phyloP scores from a whole-genome alignment of 106 monocot genomes.

The Posidonia australis region DNA sequence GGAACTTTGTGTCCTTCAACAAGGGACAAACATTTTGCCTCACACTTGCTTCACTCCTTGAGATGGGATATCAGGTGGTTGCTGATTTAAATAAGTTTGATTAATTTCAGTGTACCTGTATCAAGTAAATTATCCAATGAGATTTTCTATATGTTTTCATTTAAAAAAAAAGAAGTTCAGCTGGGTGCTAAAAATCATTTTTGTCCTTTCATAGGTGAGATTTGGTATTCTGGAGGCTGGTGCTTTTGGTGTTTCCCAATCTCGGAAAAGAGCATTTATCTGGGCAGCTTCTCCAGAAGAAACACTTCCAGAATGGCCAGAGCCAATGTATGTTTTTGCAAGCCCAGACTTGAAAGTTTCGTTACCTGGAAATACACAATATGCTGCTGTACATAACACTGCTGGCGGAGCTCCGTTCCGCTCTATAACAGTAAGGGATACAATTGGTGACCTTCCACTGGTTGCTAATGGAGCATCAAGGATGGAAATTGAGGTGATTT shows the following conservation, averaged over 20 bases:
- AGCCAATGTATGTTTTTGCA: conserved; percentile 97
- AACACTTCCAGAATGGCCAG: conserved; percentile 93
- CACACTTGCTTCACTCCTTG: conserved; percentile 87
- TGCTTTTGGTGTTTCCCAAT: conserved; percentile 92
- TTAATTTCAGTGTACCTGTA: neutral
- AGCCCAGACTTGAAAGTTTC: conserved; percentile 73
- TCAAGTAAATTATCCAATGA: too few relatives aligned
- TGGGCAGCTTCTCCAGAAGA: conserved; percentile 97
- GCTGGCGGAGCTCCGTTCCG: conserved; percentile 88
- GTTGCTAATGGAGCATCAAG: conserved; percentile 72
- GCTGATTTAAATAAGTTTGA: neutral
- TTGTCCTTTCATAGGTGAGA: conserved; percentile 51
- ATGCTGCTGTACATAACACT: conserved; percentile 76
- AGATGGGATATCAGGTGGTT: conserved; percentile 95
- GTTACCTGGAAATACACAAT: conserved; percentile 37
- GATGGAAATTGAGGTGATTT: conserved; percentile 35
- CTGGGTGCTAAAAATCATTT: neutral
- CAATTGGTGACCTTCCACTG: conserved; percentile 81
- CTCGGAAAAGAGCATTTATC: conserved; percentile 93
- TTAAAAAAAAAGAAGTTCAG: neutral
- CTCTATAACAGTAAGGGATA: conserved; percentile 71
- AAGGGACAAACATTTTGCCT: conserved; percentile 95
- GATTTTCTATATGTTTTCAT: too few relatives aligned
- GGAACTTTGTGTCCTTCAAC: conserved; percentile 96
- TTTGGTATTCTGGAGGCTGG: conserved; percentile 99